phyloP scores from a whole-genome alignment of 352 stramenopile genomes.

The Nothophytophthora sp. region DNA sequence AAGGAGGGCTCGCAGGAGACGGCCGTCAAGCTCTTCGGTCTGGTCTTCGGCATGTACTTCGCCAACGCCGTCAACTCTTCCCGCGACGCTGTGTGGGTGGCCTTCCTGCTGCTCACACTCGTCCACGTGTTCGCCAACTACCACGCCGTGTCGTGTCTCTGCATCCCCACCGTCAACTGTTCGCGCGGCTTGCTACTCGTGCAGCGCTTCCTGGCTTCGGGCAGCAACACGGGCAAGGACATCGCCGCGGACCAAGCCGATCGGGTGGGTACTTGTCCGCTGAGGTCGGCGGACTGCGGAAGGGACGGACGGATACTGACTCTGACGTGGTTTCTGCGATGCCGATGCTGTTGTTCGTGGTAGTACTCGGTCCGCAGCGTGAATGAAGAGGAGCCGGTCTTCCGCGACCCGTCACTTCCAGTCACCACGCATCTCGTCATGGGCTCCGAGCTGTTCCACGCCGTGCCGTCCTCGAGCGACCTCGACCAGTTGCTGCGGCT shows the following conservation, averaged over 20 bases:
- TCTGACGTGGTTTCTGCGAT: no score
- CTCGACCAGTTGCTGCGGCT: slow-evolving; percentile 52
- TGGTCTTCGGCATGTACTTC: slow-evolving; percentile 90
- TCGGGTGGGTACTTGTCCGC: slow-evolving; percentile 22
- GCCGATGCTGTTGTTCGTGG: background rate
- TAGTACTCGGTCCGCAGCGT: slow-evolving; percentile 65
- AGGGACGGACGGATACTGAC: no score
- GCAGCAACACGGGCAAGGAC: slow-evolving; percentile 23
- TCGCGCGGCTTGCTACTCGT: slow-evolving; percentile 59
- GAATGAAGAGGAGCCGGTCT: slow-evolving; percentile 60
- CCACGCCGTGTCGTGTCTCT: slow-evolving; percentile 85
- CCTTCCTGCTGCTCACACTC: slow-evolving; percentile 92
- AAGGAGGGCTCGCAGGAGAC: slow-evolving; percentile 98
- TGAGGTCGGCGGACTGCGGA: background rate
- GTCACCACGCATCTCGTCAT: slow-evolving; percentile 51
- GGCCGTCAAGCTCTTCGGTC: slow-evolving; percentile 92
- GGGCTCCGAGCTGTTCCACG: slow-evolving; percentile 54
- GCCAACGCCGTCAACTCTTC: slow-evolving; percentile 73
- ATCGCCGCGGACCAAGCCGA: slow-evolving; percentile 22
- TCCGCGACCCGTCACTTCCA: slow-evolving; percentile 47
- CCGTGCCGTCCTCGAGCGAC: slow-evolving; percentile 32
- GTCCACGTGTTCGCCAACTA: slow-evolving; percentile 96
- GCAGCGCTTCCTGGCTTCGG: slow-evolving; percentile 39
- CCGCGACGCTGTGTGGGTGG: slow-evolving; percentile 73
- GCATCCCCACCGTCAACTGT: slow-evolving; percentile 90